Evolutionary conservation across 768 basidiomycete genomes (phyloP), one percentile per base, ranked within the genome.

Genomic region (Rhodotorula graminis): DNA sequence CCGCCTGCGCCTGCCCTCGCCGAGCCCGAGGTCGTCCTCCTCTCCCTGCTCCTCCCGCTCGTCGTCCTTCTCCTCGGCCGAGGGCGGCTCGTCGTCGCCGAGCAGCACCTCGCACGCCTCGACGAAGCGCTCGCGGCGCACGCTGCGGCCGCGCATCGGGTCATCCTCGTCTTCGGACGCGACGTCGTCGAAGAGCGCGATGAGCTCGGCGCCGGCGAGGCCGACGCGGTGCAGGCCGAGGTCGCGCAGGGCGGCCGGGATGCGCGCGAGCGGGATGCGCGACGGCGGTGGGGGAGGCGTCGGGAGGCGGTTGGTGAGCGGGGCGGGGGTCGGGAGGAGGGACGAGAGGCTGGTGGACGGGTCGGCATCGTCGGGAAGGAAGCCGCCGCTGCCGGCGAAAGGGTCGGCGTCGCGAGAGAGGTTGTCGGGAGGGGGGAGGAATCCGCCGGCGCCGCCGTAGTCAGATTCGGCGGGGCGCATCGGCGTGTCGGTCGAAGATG

Each of bases 131-230:
- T 72, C 71, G 29, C 71, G 33, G 44, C 63, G 31, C n/a, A 72
- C 67, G 57, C 71, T 72, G 37, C 57, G 68, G 25, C 58, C 66
- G 14, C 65, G 60, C n/a, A 40, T 5, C 44, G 44, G 52, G 27
- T 7, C 61, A 7, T 72, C 53, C 10, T 72, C 71, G 33, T 72
- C 71, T 27, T 67, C 66, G 16, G 29, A 49, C 27, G 71, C 71
- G 52, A 72, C 71, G 12, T 72, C 67, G 42, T 69, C 71, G 44
- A 72, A 72, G 21, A 72, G 53, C 31, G 14, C 58, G 23, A 72
- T 46, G 7, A 72, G 33, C 46, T 72, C 71, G 2, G 31, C 47
- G 14, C 44, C 67, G 0, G 62, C 42, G 11, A 67, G 52, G 12
- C 66, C 66, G 25, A 42, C 37, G 0, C 33, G 19, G 16, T 63